Base-by-base conservation (phyloP, 371 early-diverging fungal species). In the Apophysomyces ossiformis region DNA sequence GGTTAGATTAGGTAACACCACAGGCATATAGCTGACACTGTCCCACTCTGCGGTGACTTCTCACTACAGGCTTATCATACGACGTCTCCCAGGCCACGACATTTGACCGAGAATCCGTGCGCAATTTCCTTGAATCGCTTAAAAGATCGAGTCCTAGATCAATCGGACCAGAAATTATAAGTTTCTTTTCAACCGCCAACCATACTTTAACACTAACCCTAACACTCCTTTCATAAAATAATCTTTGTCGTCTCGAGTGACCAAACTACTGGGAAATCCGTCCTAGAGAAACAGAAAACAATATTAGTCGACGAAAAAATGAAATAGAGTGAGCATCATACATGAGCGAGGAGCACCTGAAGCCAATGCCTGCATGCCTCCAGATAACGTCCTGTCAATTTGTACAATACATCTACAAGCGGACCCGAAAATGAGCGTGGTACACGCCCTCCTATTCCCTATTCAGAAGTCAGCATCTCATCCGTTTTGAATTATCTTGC, bases 381-480 rank as follows among this genome's bases (percentile, higher is more conserved):
- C 2, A 83, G 57, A 58, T 89, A 87, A 60, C 85, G 78, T 41
- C 79, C 83, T 18, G 78, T 78, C 58, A 90, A 73, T 57, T 89
- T 87, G 65, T 84, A 90, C 61, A 92, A 58, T 5, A 88, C 79
- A 70, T 88, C 89, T 7, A 88, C 72, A 58, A 91, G 65, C 11
- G 83, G 86, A 5, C 84, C 80, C 37, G 87, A 79, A 71, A 89
- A 85, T 13, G 91, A 91, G 46, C 92, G 75, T 39, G 92, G 92
- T 11, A 89, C 85, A 58, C 78, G 81, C 38, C 91, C 92, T 37
- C 91, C 92, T 61, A 92, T 83, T 32, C 87, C 90, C 89, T 87
- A 44, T 44, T 38, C 12, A 41, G 38, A 61, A 56, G 44, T 54
- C 7, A 18, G 16, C n/a, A 26, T 26, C 54, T 50, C 54, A 50